phyloP scores from a whole-genome alignment of 176 grass and related monocot genomes.

The Triticum dicoccoides region DNA sequence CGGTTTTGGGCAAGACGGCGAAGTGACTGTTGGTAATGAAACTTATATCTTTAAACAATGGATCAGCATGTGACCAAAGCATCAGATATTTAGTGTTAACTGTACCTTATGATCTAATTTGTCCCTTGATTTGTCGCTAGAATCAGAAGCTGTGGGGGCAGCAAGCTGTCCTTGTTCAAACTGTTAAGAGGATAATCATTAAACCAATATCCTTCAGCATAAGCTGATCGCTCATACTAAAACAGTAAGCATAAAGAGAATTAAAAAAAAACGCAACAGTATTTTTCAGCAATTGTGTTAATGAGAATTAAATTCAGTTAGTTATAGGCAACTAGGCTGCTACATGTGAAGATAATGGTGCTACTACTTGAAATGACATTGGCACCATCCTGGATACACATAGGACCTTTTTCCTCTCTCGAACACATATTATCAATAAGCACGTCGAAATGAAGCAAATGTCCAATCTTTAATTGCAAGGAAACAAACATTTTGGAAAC shows the following conservation, averaged over 20 bases:
- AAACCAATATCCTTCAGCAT: slow-evolving; percentile 3
- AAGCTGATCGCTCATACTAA: not conserved
- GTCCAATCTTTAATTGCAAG: not conserved
- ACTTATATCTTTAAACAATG: not conserved
- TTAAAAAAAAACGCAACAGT: not conserved
- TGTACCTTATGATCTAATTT: slow-evolving; percentile 82
- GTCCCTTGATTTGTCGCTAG: slow-evolving; percentile 80
- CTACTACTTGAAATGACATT: not conserved
- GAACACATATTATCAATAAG: not conserved
- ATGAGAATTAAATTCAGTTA: not conserved
- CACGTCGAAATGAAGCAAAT: not conserved
- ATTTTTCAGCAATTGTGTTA: not conserved
- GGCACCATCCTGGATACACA: not conserved
- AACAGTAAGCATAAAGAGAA: not conserved
- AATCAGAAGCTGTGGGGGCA: slow-evolving; percentile 56
- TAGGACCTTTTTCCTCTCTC: not conserved
- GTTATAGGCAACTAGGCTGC: not conserved
- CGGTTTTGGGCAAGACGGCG: slow-evolving; percentile 96
- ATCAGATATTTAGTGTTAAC: not conserved
- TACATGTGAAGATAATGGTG: not conserved
- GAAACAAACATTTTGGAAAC: not conserved
- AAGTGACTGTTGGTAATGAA: slow-evolving; percentile 53
- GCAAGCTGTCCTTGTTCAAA: slow-evolving; percentile 66
- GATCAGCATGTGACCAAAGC: not conserved
- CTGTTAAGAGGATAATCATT: slow-evolving; percentile 34